These are phyloP conservation scores for Effrenium voratum DNA, from an alignment of 73 alveolate species.

Conservation along the genomic window DNA sequence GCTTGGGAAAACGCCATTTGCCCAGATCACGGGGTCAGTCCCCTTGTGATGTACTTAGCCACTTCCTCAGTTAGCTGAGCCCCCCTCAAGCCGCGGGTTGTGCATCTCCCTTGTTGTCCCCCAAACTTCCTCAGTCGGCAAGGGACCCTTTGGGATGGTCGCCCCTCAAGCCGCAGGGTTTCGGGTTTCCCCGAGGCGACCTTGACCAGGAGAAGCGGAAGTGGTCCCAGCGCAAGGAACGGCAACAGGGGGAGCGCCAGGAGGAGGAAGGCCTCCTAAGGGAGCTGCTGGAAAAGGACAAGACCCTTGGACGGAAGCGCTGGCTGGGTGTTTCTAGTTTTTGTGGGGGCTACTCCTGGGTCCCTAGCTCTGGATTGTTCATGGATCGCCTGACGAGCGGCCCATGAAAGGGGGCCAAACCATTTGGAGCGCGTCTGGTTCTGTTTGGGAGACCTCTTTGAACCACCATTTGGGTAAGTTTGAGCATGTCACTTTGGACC, in stretches of 20 bases:
- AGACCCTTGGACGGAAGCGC: constrained; percentile 64
- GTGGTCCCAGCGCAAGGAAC: constrained; percentile 71
- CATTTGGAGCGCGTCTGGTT: no score
- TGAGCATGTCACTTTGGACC: no score
- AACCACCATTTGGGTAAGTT: no score
- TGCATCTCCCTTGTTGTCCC: not conserved
- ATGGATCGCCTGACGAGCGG: no score
- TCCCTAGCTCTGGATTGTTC: no score
- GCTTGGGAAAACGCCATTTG: not conserved
- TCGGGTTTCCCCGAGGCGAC: constrained; percentile 24
- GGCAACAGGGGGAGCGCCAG: constrained; percentile 46
- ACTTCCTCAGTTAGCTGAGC: no score
- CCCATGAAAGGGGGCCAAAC: no score
- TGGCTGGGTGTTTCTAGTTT: no score
- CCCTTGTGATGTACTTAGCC: no score
- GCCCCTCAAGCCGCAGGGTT: not conserved
- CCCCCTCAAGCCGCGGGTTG: not conserved
- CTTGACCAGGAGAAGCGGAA: constrained; percentile 63
- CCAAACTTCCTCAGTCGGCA: not conserved
- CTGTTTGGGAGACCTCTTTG: no score
- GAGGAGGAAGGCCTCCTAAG: constrained; percentile 89
- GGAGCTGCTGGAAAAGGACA: constrained; percentile 81
- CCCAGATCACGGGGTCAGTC: not conserved
- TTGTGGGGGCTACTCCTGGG: no score
- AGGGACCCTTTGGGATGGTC: not conserved